Evolutionary conservation across 1,284 basidiomycete genomes (phyloP).

Genomic region (Mycosarcoma mackinlayi): DNA sequence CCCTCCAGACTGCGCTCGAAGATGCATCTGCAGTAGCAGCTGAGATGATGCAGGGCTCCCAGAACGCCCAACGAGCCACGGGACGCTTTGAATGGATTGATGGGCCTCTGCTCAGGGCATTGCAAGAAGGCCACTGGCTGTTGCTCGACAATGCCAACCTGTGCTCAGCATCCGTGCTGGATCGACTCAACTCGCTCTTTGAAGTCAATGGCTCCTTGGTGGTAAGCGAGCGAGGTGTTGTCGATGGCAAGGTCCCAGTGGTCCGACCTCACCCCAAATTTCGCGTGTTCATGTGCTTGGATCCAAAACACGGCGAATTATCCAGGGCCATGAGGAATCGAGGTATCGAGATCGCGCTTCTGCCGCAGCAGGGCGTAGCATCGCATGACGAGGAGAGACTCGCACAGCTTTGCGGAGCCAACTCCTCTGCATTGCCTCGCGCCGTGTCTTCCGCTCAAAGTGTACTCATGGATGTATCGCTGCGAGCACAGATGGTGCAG

Average conservation of each 20-base stretch:
- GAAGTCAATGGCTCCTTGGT: conserved; percentile 84
- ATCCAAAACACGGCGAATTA: conserved; percentile 90
- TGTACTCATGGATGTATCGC: conserved; percentile 32
- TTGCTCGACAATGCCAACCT: conserved; percentile 93
- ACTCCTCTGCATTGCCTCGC: neutral
- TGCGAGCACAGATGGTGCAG: conserved; percentile 18
- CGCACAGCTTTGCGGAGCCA: conserved; percentile 14
- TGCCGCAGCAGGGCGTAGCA: conserved; percentile 13
- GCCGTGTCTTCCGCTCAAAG: conserved; percentile 9
- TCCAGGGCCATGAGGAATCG: conserved; percentile 98
- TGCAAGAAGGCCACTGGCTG: conserved; percentile 89
- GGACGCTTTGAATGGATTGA: conserved; percentile 94
- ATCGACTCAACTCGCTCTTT: conserved; percentile 95
- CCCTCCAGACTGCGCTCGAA: conserved; percentile 10
- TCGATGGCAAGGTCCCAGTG: conserved; percentile 79
- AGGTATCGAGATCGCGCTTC: conserved; percentile 81
- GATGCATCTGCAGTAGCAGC: conserved; percentile 8
- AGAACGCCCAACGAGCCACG: conserved; percentile 15
- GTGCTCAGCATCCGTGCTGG: conserved; percentile 93
- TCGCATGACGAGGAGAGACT: conserved; percentile 34
- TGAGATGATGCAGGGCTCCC: conserved; percentile 7
- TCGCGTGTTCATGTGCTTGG: conserved; percentile 92
- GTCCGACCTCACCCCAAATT: conserved; percentile 88
- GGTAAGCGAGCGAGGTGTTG: conserved; percentile 88
- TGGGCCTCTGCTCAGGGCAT: conserved; percentile 88